Evolutionary conservation across 2,329 filamentous ascomycete species (phyloP), one percentile per base, ranked within the genome.

Genomic region (Tolypocladium cylindrosporum): DNA sequence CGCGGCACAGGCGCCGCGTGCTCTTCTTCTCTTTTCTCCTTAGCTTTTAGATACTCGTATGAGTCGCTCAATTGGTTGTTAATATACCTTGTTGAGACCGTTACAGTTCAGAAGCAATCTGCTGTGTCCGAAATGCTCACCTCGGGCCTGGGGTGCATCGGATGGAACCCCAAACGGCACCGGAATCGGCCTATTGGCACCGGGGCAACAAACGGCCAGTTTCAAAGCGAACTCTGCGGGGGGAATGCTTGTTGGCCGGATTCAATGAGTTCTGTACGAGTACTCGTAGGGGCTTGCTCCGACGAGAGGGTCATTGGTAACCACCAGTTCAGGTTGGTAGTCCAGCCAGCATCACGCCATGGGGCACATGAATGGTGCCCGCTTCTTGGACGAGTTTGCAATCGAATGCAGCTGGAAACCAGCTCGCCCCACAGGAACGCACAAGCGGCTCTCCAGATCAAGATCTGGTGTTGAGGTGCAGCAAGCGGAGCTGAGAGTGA

Each of bases 341-440:
- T 39, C 37, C 37, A 39, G 16, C 37, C 36, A 24, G 61, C 56
- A 63, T 64, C 62, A 61, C 63, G 58, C 59, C 63, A 59, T 64
- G 51, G 57, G 63, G 61, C 60, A 61, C 64, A 54, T 67, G 64
- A 66, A 66, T 66, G 66, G 61, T 64, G 67, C 64, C 65, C 61
- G 42, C 21, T 21, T 45, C 21, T 36, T 51, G 48, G 48, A 16
- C 27, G 27, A 4, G 13, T 16, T 51, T 19, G 27, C 48, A n/a
- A 36, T 34, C 14, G 14, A 51, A 51, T 13, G 8, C 27, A 50
- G 40, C 40, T 19, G 45, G 10, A 50, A 50, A 50, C 24, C 24
- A 2, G 16, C 16, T 34, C 27, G 48, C 48, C 48, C 48, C 48
- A 51, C 48, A 52, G 27, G 37, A 36, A 21, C 31, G 48, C 31